Base-by-base conservation (phyloP, 176 grass and related monocot genomes). In the Puya raimondii region DNA sequence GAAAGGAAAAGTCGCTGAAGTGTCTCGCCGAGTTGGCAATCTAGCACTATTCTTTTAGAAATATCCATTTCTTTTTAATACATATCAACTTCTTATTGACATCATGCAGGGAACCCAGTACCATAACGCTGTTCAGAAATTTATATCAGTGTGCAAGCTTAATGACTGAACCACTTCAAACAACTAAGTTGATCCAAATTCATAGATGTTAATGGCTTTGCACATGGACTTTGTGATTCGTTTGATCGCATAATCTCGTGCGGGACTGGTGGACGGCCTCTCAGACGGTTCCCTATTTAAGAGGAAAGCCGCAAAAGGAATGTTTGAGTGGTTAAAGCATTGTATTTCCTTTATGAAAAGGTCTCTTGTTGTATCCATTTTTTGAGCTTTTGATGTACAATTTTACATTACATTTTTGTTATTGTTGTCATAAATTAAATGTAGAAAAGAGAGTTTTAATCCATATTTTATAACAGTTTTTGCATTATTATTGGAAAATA, bases 51-150 rank as follows among this genome's bases (percentile, higher is more conserved):
- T 42, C 33, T 42, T 42, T 42, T 42, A 42, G 33, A 42, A 42
- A 42, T 42, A 42, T 42, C 33, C 4, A 42, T 42, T 7, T 4
- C 33, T 42, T 42, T 42, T 42, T 42, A 42, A 42, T 4, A 42
- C 6, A 8, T 1, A 42, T 42, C 33, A 42, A 42, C 33, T 42
- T 42, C 33, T 42, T 42, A 7, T 42, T 42, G 33, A 42, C 33
- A 42, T 42, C 33, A 42, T 42, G 33, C 77, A 99, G 94, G 94
- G 94, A 23, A 99, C 89, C 27, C 94, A 99, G 26, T 99, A 99
- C 83, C 94, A 80, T 48, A 92, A 99, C 54, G 94, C 94, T 25
- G 89, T 93, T 65, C 80, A 91, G 7, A 91, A 91, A 64, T 99
- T 99, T 72, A 66, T 90, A 33, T 71, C 89, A 63, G 79, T 93